Evolutionary conservation across 345 rosid species (phyloP).

Genomic region (Trapa bicornis): DNA sequence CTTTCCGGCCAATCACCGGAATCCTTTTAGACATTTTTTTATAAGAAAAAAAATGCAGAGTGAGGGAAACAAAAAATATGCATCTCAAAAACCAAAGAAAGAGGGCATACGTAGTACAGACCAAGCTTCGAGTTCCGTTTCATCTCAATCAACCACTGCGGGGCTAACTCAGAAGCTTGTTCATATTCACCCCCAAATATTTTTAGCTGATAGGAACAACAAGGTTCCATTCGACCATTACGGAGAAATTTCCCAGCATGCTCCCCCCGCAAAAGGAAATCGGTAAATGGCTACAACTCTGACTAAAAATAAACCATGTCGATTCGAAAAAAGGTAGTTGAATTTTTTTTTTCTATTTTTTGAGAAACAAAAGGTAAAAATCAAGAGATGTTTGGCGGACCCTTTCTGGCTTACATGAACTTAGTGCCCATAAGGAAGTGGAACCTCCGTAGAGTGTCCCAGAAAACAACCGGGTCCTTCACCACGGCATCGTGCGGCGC

Average conservation of each 20-base stretch:
- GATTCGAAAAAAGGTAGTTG: too few relatives aligned
- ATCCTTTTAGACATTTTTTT: slow-evolving; percentile 34
- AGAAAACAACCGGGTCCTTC: slow-evolving; percentile 37
- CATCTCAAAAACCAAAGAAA: neutral
- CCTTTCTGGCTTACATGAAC: slow-evolving; percentile 41
- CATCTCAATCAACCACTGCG: too few relatives aligned
- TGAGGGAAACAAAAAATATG: neutral
- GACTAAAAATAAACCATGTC: neutral
- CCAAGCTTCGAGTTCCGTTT: too few relatives aligned
- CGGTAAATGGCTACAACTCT: neutral
- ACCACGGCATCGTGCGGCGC: slow-evolving; percentile 47
- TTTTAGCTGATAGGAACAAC: neutral
- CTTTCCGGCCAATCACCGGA: slow-evolving; percentile 97
- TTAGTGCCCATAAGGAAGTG: slow-evolving; percentile 70
- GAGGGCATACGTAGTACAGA: neutral
- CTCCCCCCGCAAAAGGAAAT: neutral
- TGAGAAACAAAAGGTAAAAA: neutral
- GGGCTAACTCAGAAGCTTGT: too few relatives aligned
- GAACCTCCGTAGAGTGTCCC: slow-evolving; percentile 86
- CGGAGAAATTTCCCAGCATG: neutral
- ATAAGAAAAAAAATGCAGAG: neutral
- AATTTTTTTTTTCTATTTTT: too few relatives aligned
- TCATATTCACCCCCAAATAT: neutral
- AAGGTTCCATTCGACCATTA: neutral
- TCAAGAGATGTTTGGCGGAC: neutral